Conservation (phyloP, 106 monocot genomes). For the Platanthera zijinensis region DNA sequence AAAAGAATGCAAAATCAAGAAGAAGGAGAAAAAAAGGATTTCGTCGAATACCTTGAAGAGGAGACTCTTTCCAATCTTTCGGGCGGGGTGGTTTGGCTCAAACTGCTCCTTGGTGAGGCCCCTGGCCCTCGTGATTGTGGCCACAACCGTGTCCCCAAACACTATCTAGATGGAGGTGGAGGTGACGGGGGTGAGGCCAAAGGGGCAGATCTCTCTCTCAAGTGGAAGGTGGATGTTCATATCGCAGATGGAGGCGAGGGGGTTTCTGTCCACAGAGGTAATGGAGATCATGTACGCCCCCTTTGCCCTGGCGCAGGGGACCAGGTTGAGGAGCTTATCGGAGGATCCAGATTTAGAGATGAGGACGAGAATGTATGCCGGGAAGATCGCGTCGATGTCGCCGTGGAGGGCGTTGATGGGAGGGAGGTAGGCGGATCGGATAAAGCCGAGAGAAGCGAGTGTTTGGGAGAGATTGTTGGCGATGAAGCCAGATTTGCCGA, state of each 20-base stretch:
- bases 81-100: constrained; percentile 70
- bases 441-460: constrained; percentile 68
- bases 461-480: constrained; percentile 67
- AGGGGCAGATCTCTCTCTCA: constrained; percentile 66
- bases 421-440: constrained; percentile 50
- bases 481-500: constrained; percentile 82
- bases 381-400: constrained; percentile 65
- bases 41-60: too few relatives aligned
- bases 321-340: constrained; percentile 61
- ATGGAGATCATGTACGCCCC: constrained; percentile 65
- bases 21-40: too few relatives aligned
- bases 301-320: constrained; percentile 69
- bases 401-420: constrained; percentile 90
- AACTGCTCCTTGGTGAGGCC: constrained; percentile 58
- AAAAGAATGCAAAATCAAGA: neutral
- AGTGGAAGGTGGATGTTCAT: constrained; percentile 62
- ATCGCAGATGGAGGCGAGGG: constrained; percentile 45
- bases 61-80: constrained; percentile 83
- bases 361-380: constrained; percentile 52
- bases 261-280: constrained; percentile 45
- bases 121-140: constrained; percentile 50
- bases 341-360: constrained; percentile 86
- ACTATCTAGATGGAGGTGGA: constrained; percentile 70
- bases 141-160: constrained; percentile 62
- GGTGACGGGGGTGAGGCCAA: constrained; percentile 71